Base-by-base conservation (phyloP, 441 rosid species). In the Aquilaria agallochum region DNA sequence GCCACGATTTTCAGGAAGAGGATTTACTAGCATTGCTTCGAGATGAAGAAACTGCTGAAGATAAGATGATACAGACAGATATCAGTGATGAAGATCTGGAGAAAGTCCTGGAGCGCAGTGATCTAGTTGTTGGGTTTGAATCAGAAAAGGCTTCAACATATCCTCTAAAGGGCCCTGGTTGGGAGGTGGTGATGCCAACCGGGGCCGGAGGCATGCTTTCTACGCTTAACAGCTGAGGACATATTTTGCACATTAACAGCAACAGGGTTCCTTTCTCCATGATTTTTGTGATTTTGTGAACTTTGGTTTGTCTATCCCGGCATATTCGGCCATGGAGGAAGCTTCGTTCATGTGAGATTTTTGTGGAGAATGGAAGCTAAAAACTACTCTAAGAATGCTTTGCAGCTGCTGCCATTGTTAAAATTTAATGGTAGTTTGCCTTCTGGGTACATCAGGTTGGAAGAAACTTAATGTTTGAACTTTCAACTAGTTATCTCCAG, bases 161-260 rank as follows among this genome's bases (percentile, higher is more conserved):
- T 52, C 97, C 98, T 6, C 82, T 81, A 59, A 85, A 88, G 68
- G 99, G 99, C 14, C 98, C 99, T 15, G 99, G 98, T 30, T 95
- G 98, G 99, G 99, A 95, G 83, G 96, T 87, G 65, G 98, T 95
- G 40, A 27, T 83, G 55, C 89, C 96, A 11, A 77, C 80, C n/a
- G 78, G 89, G 11, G 67, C 78, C 5, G 95, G 95, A 55, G 93
- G 97, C 59, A 64, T 90, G 79, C 90, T 95, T 6, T 87, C 99
- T 1, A 83, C 97, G 9, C 89, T 95, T 53, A 84, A 76, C 75
- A 81, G 92, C 70, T 95, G 72, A 62, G 8, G 53, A 36, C 42
- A 36, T 8, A 36, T 36, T 3, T 8, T 36, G 42, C 42, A 36
- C 42, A 8, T 36, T 4, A 8, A 36, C 6, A 36, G 42, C 7